Evolutionary conservation across 768 basidiomycete species (phyloP), one percentile per base, ranked within the genome.

Genomic region (Pholiota molesta): DNA sequence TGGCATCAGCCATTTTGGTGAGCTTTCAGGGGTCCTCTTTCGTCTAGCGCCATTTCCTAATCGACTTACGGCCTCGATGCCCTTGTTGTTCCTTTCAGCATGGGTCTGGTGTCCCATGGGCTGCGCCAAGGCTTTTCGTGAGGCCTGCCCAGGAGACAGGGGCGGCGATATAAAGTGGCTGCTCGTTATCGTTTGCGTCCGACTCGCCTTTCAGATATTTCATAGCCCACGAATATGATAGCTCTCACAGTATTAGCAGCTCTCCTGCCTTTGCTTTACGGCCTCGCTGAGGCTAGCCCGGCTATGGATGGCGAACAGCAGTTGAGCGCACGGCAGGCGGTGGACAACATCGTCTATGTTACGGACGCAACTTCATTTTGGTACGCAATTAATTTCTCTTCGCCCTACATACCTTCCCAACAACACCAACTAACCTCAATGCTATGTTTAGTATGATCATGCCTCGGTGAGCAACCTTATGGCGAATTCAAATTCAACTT

Each of bases 271-370:
- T 45, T 45, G 44, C 21, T 45, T 9, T 16, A 4, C 2, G 44
- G 44, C 8, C 21, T 45, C 23, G 44, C 19, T 3, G 6, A 45
- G 44, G 44, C 44, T 21, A 21, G 5, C 44, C 44, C 44, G 10
- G 44, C 19, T 45, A 45, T 54, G 28, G 70, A 73, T 54, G 61
- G 44, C 4, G 44, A 45, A n/a, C 44, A 45, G 44, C 44, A 45
- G 44, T 45, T 45, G 44, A 45, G 44, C 44, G 44, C 68, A 17
- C 68, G 75, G 52, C 72, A 73, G 57, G 71, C 78, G 2, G 69
- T 69, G 13, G 83, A 83, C 64, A 86, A 86, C 65, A 82, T 81
- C 59, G 84, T 86, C 62, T 80, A 75, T 62, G 75, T 86, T 29
- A 82, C 78, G 1, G 73, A 78, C 63, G 71, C 75, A 2, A 70